Evolutionary conservation across 768 basidiomycete genomes (phyloP), one percentile per base, ranked within the genome.

Genomic region (Leccinum disarticulatum): DNA sequence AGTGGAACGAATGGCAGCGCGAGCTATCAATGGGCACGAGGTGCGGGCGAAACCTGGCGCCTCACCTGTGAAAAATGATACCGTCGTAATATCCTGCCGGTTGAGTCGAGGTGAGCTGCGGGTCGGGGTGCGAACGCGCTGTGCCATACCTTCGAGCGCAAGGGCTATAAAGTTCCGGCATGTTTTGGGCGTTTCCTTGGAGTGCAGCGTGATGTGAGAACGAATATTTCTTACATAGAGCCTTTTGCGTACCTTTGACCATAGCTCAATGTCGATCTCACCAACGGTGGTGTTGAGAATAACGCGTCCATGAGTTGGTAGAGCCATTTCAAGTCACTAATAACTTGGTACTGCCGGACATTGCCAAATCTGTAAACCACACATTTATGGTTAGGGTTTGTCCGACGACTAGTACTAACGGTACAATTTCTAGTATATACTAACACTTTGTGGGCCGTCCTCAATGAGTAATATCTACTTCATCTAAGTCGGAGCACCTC

Each of bases 21-120:
- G 10, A n/a, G 17, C 41, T 43, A n/a, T n/a, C 41, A 43, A 43
- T 43, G n/a, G 10, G 41, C 41, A 43, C 41, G 41, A 10, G 41
- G 41, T 43, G 41, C 9, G 41, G 41, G 41, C n/a, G 41, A 22
- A 33, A 15, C 30, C 5, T 7, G 17, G 17, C 6, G 9, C n/a
- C 74, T 25, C 68, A 91, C 90, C 95, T 85, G 75, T 97, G 95
- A 66, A 98, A 98, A 51, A 96, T 91, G 56, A 94, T 89, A 35
- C 91, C 91, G 61, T 98, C 96, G 75, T 98, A 98, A 74, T 97
- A 98, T 8, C 96, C 95, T 95, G 67, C 11, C 56, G 11, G 49
- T 17, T 8, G 17, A 56, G 48, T 30, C 28, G 38, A 60, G 54
- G 61, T 66, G 19, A 61, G 63, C 33, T 22, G 51, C 50, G 52